These are phyloP conservation scores for Pezicula rhizophila DNA, from an alignment of 2,329 filamentous ascomycete genomes.

Conservation along the genomic window DNA sequence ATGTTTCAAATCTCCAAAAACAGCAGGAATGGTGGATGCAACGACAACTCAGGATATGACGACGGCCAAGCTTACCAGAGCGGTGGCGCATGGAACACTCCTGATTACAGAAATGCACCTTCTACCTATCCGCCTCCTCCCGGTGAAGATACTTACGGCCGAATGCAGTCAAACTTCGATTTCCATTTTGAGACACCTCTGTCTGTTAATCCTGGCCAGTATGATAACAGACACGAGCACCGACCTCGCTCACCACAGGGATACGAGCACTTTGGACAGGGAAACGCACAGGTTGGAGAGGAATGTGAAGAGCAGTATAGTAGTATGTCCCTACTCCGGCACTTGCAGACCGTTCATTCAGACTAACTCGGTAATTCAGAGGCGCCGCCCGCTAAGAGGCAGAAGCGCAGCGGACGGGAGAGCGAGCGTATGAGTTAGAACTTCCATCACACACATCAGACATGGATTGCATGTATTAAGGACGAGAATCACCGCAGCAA, in stretches of 20 bases:
- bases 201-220: conserved; percentile 18
- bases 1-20: conserved; percentile 20
- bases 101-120: conserved; percentile 3
- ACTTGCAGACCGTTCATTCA: too few species aligned
- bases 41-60: conserved; percentile 5
- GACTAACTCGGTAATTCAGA: too few species aligned
- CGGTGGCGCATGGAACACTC: conserved; percentile 3
- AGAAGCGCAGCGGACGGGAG: too few species aligned
- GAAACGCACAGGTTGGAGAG: too few species aligned
- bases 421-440: too few species aligned
- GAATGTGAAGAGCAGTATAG: too few species aligned
- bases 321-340: too few species aligned
- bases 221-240: conserved; percentile 11
- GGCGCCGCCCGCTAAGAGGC: too few species aligned
- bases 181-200: conserved; percentile 26
- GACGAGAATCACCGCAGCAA: too few species aligned
- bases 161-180: conserved; percentile 16
- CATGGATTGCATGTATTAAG: too few species aligned
- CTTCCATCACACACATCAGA: too few species aligned
- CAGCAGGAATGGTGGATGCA: conserved; percentile 1
- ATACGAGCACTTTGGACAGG: too few species aligned
- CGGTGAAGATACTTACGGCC: conserved; percentile 14
- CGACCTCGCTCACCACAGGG: conserved; percentile 13
- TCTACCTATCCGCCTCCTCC: neutral
- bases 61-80: neutral